Evolutionary conservation across 2,329 filamentous ascomycete species (phyloP).

Genomic region (Colletotrichum lentis): DNA sequence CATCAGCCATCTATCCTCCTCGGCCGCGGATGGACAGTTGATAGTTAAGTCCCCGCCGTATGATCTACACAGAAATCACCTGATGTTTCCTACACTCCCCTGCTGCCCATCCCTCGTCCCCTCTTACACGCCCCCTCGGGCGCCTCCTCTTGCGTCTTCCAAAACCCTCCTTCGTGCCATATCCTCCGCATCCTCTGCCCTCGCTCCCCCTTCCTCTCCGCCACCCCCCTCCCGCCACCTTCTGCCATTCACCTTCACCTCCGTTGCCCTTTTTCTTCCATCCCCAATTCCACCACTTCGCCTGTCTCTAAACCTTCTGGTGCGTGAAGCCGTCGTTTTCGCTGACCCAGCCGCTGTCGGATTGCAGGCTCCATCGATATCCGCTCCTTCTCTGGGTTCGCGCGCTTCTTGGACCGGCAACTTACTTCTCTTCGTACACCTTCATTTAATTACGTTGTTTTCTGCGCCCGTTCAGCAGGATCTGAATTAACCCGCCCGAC

Average conservation of each 20-base stretch:
- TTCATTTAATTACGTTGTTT: slow-evolving; percentile 46
- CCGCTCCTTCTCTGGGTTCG: slow-evolving; percentile 43
- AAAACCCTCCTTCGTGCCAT: slow-evolving; percentile 41
- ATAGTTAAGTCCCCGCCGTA: slow-evolving; percentile 44
- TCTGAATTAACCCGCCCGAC: slow-evolving; percentile 54
- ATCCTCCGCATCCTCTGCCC: slow-evolving; percentile 13
- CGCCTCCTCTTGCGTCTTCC: slow-evolving; percentile 34
- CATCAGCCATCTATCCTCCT: neutral
- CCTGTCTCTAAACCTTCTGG: slow-evolving; percentile 43
- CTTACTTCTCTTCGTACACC: slow-evolving; percentile 42
- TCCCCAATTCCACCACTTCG: slow-evolving; percentile 33
- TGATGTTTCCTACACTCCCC: slow-evolving; percentile 47
- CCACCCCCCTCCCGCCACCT: slow-evolving; percentile 42
- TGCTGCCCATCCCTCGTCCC: slow-evolving; percentile 32
- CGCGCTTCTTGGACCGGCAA: slow-evolving; percentile 26
- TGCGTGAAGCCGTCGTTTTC: slow-evolving; percentile 29
- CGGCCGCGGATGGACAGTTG: neutral
- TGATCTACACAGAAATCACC: slow-evolving; percentile 50
- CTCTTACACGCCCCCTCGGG: slow-evolving; percentile 11
- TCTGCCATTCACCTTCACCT: slow-evolving; percentile 28
- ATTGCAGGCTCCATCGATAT: slow-evolving; percentile 47
- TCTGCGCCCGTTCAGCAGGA: slow-evolving; percentile 59
- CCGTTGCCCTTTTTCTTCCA: slow-evolving; percentile 31
- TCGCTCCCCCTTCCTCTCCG: slow-evolving; percentile 43
- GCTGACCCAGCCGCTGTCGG: slow-evolving; percentile 38